Evolutionary conservation across 2,329 filamentous ascomycete genomes (phyloP).

Genomic region (Neofusicoccum cordaticola): DNA sequence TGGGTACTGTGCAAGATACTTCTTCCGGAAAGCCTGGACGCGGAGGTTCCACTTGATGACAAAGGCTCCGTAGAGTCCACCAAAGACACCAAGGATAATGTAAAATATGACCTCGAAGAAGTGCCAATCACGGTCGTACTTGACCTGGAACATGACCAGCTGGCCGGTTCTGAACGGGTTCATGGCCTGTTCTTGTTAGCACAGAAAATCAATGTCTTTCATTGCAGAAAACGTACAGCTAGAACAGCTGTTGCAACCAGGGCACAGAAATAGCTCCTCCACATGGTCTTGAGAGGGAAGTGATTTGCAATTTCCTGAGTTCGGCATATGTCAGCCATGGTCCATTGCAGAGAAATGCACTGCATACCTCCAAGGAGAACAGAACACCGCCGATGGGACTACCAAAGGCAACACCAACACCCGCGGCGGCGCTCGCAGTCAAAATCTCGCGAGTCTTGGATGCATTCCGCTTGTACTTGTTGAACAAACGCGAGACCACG

Average conservation of each 20-base stretch:
- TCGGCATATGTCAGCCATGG: constrained; percentile 28
- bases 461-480: constrained; percentile 87
- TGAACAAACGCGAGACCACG: constrained; percentile 88
- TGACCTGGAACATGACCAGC: constrained; percentile 98
- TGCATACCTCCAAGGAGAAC: constrained; percentile 75
- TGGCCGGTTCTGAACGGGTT: constrained; percentile 97
- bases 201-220: background rate
- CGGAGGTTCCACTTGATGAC: constrained; percentile 97
- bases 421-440: constrained; percentile 89
- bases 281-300: constrained; percentile 95
- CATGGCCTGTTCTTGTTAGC: constrained; percentile 61
- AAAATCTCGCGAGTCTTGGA: constrained; percentile 94
- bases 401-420: constrained; percentile 94
- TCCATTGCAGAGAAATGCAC: background rate
- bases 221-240: constrained; percentile 50
- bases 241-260: constrained; percentile 90
- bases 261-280: constrained; percentile 97
- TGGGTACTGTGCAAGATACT: constrained; percentile 79
- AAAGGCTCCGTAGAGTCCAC: constrained; percentile 90
- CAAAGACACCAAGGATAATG: constrained; percentile 85
- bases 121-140: constrained; percentile 94
- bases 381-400: constrained; percentile 95
- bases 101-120: constrained; percentile 96
- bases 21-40: constrained; percentile 88
- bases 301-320: constrained; percentile 82